phyloP scores from a whole-genome alignment of 805 yeast genomes.

The Pichia phayaonensis region DNA sequence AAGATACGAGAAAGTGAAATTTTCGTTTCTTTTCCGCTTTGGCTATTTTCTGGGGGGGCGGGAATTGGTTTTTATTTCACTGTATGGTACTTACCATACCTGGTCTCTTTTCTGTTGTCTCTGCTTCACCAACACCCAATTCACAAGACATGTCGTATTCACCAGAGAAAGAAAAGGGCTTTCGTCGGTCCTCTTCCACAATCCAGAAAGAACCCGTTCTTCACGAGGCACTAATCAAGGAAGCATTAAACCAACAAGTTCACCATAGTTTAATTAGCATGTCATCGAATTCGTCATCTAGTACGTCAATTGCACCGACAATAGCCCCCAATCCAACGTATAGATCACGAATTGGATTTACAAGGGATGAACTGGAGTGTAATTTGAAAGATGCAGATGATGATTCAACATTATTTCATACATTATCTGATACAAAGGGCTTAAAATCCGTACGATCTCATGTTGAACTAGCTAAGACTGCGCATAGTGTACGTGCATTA shows the following conservation, averaged over 20 bases:
- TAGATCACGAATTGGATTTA: background rate
- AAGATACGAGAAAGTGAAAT: background rate
- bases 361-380: background rate
- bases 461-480: slow-evolving; percentile 71
- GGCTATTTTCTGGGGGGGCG: background rate
- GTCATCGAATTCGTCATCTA: background rate
- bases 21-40: background rate
- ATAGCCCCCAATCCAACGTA: background rate
- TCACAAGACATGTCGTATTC: background rate
- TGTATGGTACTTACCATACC: no score
- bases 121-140: background rate
- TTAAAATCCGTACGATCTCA: slow-evolving; percentile 56
- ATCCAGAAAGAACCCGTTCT: background rate
- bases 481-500: slow-evolving; percentile 69
- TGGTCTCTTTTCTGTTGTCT: background rate
- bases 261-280: background rate
- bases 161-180: background rate
- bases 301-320: background rate
- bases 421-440: slow-evolving; percentile 21
- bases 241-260: background rate
- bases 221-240: background rate
- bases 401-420: slow-evolving; percentile 5
- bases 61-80: background rate
- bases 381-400: slow-evolving; percentile 1
- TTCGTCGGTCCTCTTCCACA: background rate